Percentiles rank a stretch among this genome's conserved stretches.
Evolutionary conservation across 2,329 filamentous ascomycete species (phyloP).

Genomic region (Beauveria sp.): DNA sequence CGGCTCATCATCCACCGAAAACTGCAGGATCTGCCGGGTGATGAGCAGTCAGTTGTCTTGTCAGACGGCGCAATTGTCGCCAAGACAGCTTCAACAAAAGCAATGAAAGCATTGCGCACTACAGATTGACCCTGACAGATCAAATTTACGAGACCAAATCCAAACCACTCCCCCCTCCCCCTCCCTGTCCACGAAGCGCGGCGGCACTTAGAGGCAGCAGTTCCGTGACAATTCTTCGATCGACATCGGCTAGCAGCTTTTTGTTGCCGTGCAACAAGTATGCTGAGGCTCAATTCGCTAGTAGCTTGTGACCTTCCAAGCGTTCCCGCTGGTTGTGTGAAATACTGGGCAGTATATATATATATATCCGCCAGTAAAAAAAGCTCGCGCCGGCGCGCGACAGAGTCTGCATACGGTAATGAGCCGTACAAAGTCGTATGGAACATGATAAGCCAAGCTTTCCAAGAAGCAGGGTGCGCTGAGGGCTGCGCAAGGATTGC

Average conservation of each 20-base stretch:
- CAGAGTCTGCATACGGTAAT: neutral
- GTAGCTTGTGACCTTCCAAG: neutral
- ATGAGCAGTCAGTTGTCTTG: neutral
- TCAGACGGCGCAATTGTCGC: neutral
- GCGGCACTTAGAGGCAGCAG: neutral
- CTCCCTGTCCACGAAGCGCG: neutral
- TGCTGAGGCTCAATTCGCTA: neutral
- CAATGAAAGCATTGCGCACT: constrained; percentile 10
- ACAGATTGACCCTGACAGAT: constrained; percentile 10
- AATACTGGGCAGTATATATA: neutral
- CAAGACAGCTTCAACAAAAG: neutral
- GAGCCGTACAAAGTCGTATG: neutral
- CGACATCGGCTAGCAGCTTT: neutral
- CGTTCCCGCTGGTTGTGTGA: neutral
- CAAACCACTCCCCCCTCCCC: neutral
- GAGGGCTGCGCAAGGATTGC: neutral
- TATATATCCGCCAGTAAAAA: neutral
- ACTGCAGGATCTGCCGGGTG: neutral
- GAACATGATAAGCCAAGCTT: neutral
- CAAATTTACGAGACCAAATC: constrained; percentile 10
- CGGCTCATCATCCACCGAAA: neutral
- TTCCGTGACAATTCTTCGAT: too few relatives aligned
- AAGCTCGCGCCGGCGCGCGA: neutral
- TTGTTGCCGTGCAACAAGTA: neutral
- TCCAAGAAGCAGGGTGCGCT: too few relatives aligned